Evolutionary conservation across 371 early-diverging fungal genomes (phyloP), one percentile per base, ranked within the genome.

Genomic region (Dichotomocladium elegans): DNA sequence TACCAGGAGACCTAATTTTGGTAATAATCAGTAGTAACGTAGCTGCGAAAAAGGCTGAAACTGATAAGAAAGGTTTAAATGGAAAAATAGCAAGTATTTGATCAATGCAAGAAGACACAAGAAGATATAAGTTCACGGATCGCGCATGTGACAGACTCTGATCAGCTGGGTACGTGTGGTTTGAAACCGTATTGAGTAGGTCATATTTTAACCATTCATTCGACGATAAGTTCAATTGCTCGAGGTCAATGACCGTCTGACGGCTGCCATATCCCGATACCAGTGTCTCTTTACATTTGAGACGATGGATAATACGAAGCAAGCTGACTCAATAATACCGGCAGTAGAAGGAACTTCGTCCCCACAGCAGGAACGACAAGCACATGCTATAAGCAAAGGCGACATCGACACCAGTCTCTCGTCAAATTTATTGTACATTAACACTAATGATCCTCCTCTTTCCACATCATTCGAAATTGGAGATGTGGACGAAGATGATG

Each of bases 401-500:
- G 50, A 53, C 12, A 28, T 3, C 7, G 15, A 24, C 1, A 47
- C 12, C 17, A 47, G 47, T 12, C 21, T 47, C 3, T 21, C 49
- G 26, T 48, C 49, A 25, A 48, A 35, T 35, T 48, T 48, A 21
- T 35, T 48, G 35, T 9, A 55, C 50, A n/a, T 34, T 28, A 30
- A 40, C 33, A 49, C 55, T n/a, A n/a, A n/a, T n/a, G 53, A 55
- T 26, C 35, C 53, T 27, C 55, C 57, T 1, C 26, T 42, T 11
- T 29, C 47, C 3, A 52, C 61, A 6, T 68, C 82, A 0, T 80
- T 82, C 59, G 70, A 74, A 51, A 63, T 82, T 28, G 79, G 76
- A 7, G 80, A 80, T 47, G 77, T 72, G 12, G 83, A 82, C 30
- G 69, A 67, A 21, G 74, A 77, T 5, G 66, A 65, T 41, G 61